Evolutionary conservation across 345 rosid genomes (phyloP).

Genomic region (Salix caprea): DNA sequence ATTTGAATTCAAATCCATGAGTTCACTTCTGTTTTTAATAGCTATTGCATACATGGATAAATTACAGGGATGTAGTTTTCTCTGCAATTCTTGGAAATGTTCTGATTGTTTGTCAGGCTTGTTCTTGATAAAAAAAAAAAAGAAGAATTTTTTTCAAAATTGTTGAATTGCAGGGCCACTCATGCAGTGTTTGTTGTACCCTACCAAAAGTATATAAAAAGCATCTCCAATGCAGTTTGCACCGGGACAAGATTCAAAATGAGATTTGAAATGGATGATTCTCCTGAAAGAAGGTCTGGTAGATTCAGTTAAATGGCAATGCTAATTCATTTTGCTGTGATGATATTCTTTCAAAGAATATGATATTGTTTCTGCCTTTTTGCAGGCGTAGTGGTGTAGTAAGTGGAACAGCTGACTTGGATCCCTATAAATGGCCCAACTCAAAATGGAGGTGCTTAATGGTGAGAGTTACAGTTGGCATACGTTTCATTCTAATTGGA

Average conservation of each 20-base stretch:
- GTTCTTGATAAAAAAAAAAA: neutral
- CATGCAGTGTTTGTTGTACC: constrained; percentile 82
- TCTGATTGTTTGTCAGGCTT: neutral
- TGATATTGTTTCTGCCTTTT: neutral
- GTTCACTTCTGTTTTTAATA: neutral
- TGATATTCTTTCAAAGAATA: constrained; percentile 12
- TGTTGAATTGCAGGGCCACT: constrained; percentile 57
- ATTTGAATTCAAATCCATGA: neutral
- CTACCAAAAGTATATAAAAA: constrained; percentile 61
- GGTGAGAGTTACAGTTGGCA: constrained; percentile 34
- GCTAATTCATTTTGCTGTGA: neutral
- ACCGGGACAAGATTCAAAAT: constrained; percentile 73
- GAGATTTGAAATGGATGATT: constrained; percentile 78
- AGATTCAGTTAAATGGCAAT: neutral
- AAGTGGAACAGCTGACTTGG: constrained; percentile 61
- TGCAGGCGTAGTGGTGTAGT: constrained; percentile 74
- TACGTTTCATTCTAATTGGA: neutral
- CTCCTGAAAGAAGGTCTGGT: constrained; percentile 74
- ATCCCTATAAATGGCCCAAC: constrained; percentile 80
- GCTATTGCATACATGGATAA: neutral
- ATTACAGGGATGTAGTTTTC: neutral
- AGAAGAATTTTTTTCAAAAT: neutral
- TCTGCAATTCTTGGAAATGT: neutral
- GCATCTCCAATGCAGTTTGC: constrained; percentile 49
- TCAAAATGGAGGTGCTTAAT: constrained; percentile 90